Conservation (phyloP, 2,329 filamentous ascomycete genomes). For the Clarireedia hainanense region DNA sequence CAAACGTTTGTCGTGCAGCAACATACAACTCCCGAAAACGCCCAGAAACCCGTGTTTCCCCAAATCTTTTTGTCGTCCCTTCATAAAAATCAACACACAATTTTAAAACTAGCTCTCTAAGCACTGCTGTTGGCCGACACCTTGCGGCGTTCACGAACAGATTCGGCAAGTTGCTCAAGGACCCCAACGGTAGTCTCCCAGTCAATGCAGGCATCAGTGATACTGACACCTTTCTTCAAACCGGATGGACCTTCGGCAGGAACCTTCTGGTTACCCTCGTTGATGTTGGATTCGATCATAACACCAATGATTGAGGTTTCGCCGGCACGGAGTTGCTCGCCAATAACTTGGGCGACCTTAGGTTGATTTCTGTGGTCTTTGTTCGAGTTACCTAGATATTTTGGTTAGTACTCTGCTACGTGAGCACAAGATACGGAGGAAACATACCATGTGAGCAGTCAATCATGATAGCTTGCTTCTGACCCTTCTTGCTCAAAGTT, state of each 20-base stretch:
- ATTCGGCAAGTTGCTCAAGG: constrained; percentile 77
- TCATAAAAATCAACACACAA: neutral
- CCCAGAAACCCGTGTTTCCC: neutral
- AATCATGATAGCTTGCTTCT: constrained; percentile 89
- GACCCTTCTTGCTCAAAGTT: constrained; percentile 70
- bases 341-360: constrained; percentile 74
- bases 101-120: neutral
- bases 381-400: constrained; percentile 71
- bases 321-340: constrained; percentile 78
- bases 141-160: constrained; percentile 65
- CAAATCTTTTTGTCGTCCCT: neutral
- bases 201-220: constrained; percentile 92
- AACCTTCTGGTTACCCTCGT: constrained; percentile 85
- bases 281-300: constrained; percentile 98
- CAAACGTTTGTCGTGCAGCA: neutral
- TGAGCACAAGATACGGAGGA: neutral
- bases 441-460: constrained; percentile 88
- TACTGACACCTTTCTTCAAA: constrained; percentile 84
- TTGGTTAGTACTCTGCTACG: constrained; percentile 9
- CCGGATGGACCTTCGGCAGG: constrained; percentile 69
- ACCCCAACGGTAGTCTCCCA: constrained; percentile 81
- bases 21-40: neutral
- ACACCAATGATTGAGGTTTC: constrained; percentile 88
- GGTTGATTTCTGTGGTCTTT: constrained; percentile 98
- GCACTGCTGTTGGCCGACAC: neutral